These are phyloP conservation scores for Wickerhamiella kazuoi DNA, from an alignment of 805 yeast species.

Conservation along the genomic window DNA sequence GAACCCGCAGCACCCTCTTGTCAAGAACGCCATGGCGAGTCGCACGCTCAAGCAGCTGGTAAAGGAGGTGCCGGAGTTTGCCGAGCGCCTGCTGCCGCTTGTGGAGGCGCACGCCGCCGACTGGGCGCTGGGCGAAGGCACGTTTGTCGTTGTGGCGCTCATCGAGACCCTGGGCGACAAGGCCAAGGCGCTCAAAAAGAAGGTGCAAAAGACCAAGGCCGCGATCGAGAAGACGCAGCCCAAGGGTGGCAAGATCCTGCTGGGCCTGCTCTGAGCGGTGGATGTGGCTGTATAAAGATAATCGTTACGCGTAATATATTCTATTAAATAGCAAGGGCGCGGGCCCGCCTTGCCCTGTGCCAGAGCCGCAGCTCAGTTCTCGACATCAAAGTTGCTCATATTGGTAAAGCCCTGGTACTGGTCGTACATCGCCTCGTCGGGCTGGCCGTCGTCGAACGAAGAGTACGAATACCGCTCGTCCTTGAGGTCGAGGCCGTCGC, in stretches of 20 bases:
- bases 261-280: constrained; percentile 14
- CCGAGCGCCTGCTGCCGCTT: constrained; percentile 30
- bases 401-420: constrained; percentile 17
- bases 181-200: constrained; percentile 36
- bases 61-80: constrained; percentile 28
- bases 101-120: constrained; percentile 35
- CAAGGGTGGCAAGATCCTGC: constrained; percentile 22
- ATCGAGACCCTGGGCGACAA: constrained; percentile 43
- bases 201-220: constrained; percentile 16
- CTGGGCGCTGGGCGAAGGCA: constrained; percentile 60
- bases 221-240: constrained; percentile 15
- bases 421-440: constrained; percentile 14
- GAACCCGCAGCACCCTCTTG: constrained; percentile 43
- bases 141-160: constrained; percentile 70
- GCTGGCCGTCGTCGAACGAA: constrained; percentile 8
- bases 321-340: neutral
- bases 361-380: too few relatives aligned
- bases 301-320: neutral
- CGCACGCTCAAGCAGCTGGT: constrained; percentile 13
- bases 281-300: neutral
- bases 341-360: too few relatives aligned
- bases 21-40: constrained; percentile 17
- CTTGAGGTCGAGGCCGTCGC: neutral
- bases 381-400: constrained; percentile 6
- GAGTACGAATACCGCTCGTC: constrained; percentile 5